Evolutionary conservation across 345 rosid species (phyloP), one percentile per base, ranked within the genome.

Genomic region (Populus nigra): DNA sequence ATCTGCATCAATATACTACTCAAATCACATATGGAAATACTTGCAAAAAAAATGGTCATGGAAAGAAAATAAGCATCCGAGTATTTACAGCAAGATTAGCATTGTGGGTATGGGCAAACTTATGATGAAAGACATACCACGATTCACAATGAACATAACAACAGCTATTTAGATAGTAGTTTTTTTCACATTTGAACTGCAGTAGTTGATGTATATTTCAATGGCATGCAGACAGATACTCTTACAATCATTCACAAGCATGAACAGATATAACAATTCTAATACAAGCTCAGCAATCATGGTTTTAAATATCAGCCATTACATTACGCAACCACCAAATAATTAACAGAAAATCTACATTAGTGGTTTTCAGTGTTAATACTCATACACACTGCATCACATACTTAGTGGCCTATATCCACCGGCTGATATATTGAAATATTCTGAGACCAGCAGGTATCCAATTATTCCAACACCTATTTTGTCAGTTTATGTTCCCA

Each of bases 1-100:
- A 95, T 84, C 99, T 95, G 92, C 74, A 76, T 73, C 25, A 39
- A 27, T 29, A 74, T 22, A 71, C 39, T 6, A 74, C 70, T 75
- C 57, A 77, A 68, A 76, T 49, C 59, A 31, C 63, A 43, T 31
- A 17, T n/a, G 41, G 29, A 50, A 16, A 35, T 36, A 68, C 11
- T 23, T 11, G 39, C 5, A 15, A 62, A 16, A 20, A 36, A 45
- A 45, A 20, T 47, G 53, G 49, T 71, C 55, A 23, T 13, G 55
- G 7, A 71, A 27, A 39, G 53, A 69, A 25, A 69, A 75, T 11
- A 75, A 74, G 15, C 2, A 1, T 66, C 22, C 7, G n/a, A 7
- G 20, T 49, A 2, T 49, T 65, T 49, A 12, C 43, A 45, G 65
- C 25, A 49, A 65, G 65, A 43, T 47, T 45, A 74, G 53, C 61